A percentile compares a stretch with the other conserved stretches of the same genome.
These are phyloP conservation scores for Solanum neorickii DNA, from an alignment of 257 asterid species.

Conservation along the genomic window DNA sequence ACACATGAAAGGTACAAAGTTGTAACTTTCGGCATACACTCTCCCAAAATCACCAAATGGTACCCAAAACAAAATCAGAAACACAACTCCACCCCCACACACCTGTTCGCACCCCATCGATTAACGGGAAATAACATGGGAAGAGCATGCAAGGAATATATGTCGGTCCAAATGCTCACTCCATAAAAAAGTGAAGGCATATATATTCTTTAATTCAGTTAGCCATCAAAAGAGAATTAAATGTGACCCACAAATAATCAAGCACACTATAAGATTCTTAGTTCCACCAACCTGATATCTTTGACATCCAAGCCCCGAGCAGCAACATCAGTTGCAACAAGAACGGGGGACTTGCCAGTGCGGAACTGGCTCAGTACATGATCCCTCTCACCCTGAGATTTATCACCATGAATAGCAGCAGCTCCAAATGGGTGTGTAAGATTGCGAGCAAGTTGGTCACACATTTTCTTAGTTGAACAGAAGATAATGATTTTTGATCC, in stretches of 20 bases:
- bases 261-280: background rate
- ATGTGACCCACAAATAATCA: background rate
- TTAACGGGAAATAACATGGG: background rate
- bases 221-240: background rate
- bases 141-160: background rate
- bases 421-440: slow-evolving; percentile 74
- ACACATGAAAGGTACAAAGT: background rate
- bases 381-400: slow-evolving; percentile 94
- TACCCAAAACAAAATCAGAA: background rate
- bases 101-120: background rate
- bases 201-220: background rate
- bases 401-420: slow-evolving; percentile 95
- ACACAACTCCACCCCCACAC: background rate
- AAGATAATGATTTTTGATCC: slow-evolving; percentile 89
- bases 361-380: slow-evolving; percentile 81
- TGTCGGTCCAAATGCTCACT: background rate
- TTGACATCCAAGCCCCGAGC: slow-evolving; percentile 97
- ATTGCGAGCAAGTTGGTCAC: slow-evolving; percentile 72
- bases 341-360: slow-evolving; percentile 73
- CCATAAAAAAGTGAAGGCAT: background rate
- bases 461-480: slow-evolving; percentile 96
- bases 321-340: slow-evolving; percentile 99
- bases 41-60: background rate
- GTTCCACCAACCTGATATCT: slow-evolving; percentile 64
- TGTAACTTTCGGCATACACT: background rate